phyloP scores from a whole-genome alignment of 805 yeast genomes.

The Ogataea ramenticola region DNA sequence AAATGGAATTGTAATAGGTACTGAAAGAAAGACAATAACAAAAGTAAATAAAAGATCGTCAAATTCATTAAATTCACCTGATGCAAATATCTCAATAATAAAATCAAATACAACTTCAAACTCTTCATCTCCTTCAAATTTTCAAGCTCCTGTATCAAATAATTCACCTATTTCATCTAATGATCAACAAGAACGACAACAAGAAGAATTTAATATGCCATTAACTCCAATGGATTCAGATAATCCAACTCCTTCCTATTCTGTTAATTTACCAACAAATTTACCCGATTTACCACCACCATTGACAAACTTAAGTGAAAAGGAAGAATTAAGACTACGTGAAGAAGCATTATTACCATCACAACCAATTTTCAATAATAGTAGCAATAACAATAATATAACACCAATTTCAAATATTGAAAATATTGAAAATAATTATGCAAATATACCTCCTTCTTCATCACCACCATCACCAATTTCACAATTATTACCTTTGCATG shows the following conservation, averaged over 20 bases:
- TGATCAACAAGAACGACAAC: not conserved
- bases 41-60: constrained; percentile 14
- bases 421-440: no score
- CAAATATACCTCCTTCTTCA: not conserved
- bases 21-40: constrained; percentile 42
- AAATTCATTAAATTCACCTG: no score
- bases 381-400: not conserved
- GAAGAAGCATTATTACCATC: constrained; percentile 63
- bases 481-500: no score
- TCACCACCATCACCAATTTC: not conserved
- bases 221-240: constrained; percentile 1
- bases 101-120: not conserved
- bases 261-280: constrained; percentile 2
- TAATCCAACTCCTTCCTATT: constrained; percentile 4
- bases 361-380: constrained; percentile 27
- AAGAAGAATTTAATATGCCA: not conserved
- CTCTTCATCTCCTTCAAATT: not conserved
- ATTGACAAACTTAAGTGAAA: constrained; percentile 38
- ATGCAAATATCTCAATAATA: no score
- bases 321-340: constrained; percentile 43
- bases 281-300: not conserved
- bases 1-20: constrained; percentile 75
- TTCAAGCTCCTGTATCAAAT: constrained; percentile 1
- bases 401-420: not conserved
- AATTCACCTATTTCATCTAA: constrained; percentile 5